Evolutionary conservation across 352 stramenopile genomes (phyloP).

Genomic region (Pythium insidiosum): DNA sequence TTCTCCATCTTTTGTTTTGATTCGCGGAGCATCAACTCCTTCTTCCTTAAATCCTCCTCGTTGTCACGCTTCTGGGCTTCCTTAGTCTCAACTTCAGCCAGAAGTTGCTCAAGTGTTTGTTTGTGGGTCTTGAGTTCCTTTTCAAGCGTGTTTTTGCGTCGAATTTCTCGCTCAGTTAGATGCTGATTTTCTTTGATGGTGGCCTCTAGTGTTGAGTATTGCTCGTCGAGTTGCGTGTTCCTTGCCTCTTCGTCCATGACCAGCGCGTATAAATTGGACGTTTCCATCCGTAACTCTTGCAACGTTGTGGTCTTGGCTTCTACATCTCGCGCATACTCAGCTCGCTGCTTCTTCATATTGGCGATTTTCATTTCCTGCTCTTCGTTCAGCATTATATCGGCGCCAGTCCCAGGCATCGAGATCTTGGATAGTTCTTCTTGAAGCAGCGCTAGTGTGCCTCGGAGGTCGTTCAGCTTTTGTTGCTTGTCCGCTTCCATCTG

Average conservation of each 20-base stretch:
- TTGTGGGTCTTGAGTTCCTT: slow-evolving; percentile 71
- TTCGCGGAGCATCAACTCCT: slow-evolving; percentile 67
- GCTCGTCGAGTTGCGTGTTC: slow-evolving; percentile 53
- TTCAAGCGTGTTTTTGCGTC: slow-evolving; percentile 57
- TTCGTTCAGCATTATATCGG: slow-evolving; percentile 52
- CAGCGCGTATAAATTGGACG: slow-evolving; percentile 48
- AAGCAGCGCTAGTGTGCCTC: slow-evolving; percentile 48
- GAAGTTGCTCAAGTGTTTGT: slow-evolving; percentile 38
- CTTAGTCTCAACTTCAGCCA: slow-evolving; percentile 28
- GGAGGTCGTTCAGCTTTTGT: slow-evolving; percentile 59
- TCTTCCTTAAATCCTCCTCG: slow-evolving; percentile 47
- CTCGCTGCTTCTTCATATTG: slow-evolving; percentile 61
- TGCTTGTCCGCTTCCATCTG: slow-evolving; percentile 69
- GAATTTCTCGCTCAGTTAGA: slow-evolving; percentile 44
- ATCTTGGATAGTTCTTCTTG: slow-evolving; percentile 60
- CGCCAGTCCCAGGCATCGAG: slow-evolving; percentile 24
- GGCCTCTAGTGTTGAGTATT: slow-evolving; percentile 22
- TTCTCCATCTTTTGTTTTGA: slow-evolving; percentile 87
- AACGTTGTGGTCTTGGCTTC: slow-evolving; percentile 61
- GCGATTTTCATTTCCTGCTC: slow-evolving; percentile 65
- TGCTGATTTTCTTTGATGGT: slow-evolving; percentile 61
- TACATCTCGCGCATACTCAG: slow-evolving; percentile 57
- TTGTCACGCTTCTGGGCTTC: slow-evolving; percentile 44
- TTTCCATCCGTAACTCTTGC: slow-evolving; percentile 58
- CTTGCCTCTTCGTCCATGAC: slow-evolving; percentile 55